A percentile compares a stretch with the other conserved stretches of the same genome.
These are phyloP conservation scores for Quercus phellos DNA, from an alignment of 331 rosid species.

Conservation along the genomic window DNA sequence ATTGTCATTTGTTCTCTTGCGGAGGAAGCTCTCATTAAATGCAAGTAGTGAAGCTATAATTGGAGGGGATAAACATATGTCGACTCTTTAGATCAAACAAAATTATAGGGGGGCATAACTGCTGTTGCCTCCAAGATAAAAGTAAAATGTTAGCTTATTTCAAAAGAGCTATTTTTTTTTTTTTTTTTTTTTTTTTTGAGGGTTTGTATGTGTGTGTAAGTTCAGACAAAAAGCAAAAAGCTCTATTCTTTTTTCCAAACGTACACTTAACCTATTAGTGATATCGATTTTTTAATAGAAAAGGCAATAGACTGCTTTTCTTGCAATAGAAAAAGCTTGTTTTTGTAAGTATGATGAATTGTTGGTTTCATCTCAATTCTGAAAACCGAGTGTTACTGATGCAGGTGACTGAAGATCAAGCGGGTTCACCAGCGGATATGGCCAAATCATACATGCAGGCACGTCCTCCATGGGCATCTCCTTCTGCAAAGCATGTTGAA, in stretches of 20 bases:
- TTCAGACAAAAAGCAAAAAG: no score
- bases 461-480: constrained; percentile 92
- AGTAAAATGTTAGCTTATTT: no score
- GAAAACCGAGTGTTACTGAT: constrained; percentile 7
- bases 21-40: neutral
- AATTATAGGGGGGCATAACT: neutral
- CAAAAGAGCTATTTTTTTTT: no score
- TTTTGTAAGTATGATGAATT: neutral
- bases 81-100: neutral
- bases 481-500: constrained; percentile 49
- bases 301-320: neutral
- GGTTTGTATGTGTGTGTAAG: no score
- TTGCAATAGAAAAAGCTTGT: neutral
- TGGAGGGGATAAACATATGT: neutral
- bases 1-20: neutral
- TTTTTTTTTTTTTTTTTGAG: no score
- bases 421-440: constrained; percentile 79
- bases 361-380: neutral
- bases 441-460: constrained; percentile 75
- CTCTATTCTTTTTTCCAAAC: no score
- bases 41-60: neutral
- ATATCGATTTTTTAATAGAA: neutral
- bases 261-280: neutral
- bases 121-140: neutral
- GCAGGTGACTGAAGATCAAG: constrained; percentile 59